phyloP scores from a whole-genome alignment of 768 basidiomycete species.

The Tricholoma flavovirens region DNA sequence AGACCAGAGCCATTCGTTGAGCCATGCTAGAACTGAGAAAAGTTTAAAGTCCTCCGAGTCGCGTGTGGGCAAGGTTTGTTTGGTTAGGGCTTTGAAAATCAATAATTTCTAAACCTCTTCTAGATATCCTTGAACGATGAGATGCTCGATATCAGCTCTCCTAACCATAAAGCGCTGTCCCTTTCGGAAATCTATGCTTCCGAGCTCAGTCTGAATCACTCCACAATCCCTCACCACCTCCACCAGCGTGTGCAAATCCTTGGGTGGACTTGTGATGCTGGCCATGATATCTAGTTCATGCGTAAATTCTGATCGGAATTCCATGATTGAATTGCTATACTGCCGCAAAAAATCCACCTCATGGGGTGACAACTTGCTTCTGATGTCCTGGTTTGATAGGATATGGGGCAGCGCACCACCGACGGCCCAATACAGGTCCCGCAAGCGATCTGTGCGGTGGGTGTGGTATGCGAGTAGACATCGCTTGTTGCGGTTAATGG shows the following conservation, averaged over 20 bases:
- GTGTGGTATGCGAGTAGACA: constrained; percentile 90
- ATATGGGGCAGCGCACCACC: constrained; percentile 86
- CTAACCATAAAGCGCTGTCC: constrained; percentile 89
- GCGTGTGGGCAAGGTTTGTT: background rate
- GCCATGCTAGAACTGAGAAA: background rate
- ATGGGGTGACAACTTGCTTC: constrained; percentile 70
- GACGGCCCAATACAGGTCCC: constrained; percentile 84
- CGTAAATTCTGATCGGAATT: constrained; percentile 78
- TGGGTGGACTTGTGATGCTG: constrained; percentile 76
- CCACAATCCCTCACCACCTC: constrained; percentile 87
- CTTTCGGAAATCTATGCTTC: constrained; percentile 84
- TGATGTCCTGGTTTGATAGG: constrained; percentile 59
- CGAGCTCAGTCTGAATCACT: constrained; percentile 86
- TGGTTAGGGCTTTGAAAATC: background rate
- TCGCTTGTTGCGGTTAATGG: constrained; percentile 91
- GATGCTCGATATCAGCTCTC: constrained; percentile 85
- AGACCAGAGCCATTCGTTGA: background rate
- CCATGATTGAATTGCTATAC: constrained; percentile 77
- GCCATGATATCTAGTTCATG: constrained; percentile 86
- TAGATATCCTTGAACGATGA: constrained; percentile 90
- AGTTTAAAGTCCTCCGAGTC: background rate
- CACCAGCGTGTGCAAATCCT: constrained; percentile 84
- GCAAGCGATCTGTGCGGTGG: constrained; percentile 77
- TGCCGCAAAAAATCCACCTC: constrained; percentile 52
- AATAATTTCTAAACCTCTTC: constrained; percentile 58